Conservation (phyloP, 805 yeast genomes). For the Saccharomycopsis lassenensis region DNA sequence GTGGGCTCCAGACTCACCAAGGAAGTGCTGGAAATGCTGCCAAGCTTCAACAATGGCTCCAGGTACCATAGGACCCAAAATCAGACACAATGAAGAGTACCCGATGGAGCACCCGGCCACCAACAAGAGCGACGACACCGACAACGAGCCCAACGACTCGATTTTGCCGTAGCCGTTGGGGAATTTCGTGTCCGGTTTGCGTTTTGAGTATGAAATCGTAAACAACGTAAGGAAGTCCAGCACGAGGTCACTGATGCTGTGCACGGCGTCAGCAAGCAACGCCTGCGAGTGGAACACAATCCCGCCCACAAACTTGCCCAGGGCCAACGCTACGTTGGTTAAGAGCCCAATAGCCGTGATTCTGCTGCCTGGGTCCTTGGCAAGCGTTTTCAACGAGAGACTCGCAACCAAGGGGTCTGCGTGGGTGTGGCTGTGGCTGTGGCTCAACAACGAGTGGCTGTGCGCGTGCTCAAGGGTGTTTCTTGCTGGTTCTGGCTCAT, state of each 20-base stretch:
- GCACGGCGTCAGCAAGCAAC: slow-evolving; percentile 87
- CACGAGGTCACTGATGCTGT: slow-evolving; percentile 81
- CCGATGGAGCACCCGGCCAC: slow-evolving; percentile 89
- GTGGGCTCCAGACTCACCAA: slow-evolving; percentile 19
- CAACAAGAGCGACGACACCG: slow-evolving; percentile 73
- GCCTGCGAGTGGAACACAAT: slow-evolving; percentile 90
- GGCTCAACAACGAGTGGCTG: slow-evolving; percentile 5
- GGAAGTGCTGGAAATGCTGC: slow-evolving; percentile 16
- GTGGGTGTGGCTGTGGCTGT: slow-evolving; percentile 26
- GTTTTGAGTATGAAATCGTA: slow-evolving; percentile 69
- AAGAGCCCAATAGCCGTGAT: slow-evolving; percentile 87
- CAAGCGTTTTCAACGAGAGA: slow-evolving; percentile 10
- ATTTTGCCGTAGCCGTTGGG: slow-evolving; percentile 91
- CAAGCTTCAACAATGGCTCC: slow-evolving; percentile 42
- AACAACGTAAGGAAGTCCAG: slow-evolving; percentile 84
- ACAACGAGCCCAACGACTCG: slow-evolving; percentile 84
- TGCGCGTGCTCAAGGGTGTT: slow-evolving; percentile 5
- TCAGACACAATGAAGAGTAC: slow-evolving; percentile 64
- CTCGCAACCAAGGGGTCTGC: slow-evolving; percentile 16
- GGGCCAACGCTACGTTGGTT: slow-evolving; percentile 78
- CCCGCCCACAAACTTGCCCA: slow-evolving; percentile 83
- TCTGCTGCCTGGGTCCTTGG: slow-evolving; percentile 70
- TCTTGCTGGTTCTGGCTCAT: background rate
- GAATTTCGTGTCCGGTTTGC: slow-evolving; percentile 44
- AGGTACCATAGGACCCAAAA: slow-evolving; percentile 60